Base-by-base conservation (phyloP, 345 rosid species). In the Abelmoschus esculentus region DNA sequence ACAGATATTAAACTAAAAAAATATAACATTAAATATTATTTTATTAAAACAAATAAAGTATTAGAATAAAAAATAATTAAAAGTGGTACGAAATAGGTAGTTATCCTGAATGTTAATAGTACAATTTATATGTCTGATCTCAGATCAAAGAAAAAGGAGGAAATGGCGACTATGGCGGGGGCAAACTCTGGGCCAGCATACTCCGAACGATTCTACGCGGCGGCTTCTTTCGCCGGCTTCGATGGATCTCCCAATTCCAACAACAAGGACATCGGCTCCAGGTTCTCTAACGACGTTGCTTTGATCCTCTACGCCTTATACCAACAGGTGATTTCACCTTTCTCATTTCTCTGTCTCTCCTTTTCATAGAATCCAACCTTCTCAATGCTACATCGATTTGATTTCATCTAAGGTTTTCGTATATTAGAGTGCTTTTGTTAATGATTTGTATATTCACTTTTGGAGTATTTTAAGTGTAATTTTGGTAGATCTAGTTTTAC, bases 121-220 rank as follows among this genome's bases (percentile, higher is more conserved):
- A 31, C 32, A 31, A 31, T 5, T 47, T 47, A 14, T 47, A 14
- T 18, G 10, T 52, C 17, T 17, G 5, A 52, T 52, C 28, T 53
- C 31, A 44, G 11, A 18, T 7, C 46, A 38, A 44, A 70, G n/a
- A 13, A 22, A n/a, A 28, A 36, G 17, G 44, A 5, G 61, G 75
- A 72, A 64, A 42, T 72, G 65, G 83, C 80, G 87, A 82, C 90
- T 55, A 83, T 87, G 90, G 82, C 89, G 86, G 86, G 98, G 79
- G 90, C 86, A 66, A 89, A 85, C 84, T 89, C 98, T 66, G 93
- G 96, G 79, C 92, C 88, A 76, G 92, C 98, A 46, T 93, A 93
- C 76, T 97, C 98, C 22, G 97, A 92, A 76, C 86, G 99, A 44
- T 96, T 96, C 86, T 96, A 85, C 69, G 92, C 97, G 8, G 99